Base-by-base conservation (phyloP, 2,329 filamentous ascomycete genomes). In the Leptographium procerum region DNA sequence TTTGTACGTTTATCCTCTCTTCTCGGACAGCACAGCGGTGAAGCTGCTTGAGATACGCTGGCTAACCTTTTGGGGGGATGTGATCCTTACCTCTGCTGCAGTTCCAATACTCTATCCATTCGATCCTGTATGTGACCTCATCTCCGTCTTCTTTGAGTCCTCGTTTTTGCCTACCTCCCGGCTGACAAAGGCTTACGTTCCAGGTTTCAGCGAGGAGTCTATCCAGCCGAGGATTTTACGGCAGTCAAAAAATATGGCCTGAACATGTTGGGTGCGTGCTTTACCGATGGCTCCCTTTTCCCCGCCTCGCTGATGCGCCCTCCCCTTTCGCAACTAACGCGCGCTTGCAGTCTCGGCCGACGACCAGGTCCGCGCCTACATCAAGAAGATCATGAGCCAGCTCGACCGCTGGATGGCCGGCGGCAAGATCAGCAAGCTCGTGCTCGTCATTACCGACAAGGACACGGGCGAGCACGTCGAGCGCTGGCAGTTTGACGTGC, bases 211-310 rank as follows among this genome's bases (percentile, higher is more conserved):
- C 83, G 85, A 68, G 85, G 84, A 60, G 84, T 88, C 64, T 88
- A 99, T 72, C 94, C 94, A 29, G 90, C 94, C 56, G 94, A 99
- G 69, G 94, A 99, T 76, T 99, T 99, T 70, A 89, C 88, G 65
- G 87, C 91, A 47, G 91, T 99, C 68, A 99, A 99, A 77, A 99
- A 99, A 76, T 99, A 99, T 86, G 94, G 94, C 67, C 83, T 99
- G 67, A 97, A 96, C 68, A 96, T 96, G 91, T 88, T 96, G 67
- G 83, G 84, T 88, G 26, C 2, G 61, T 34, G 3, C 52, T 29
- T 3, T 28, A n/a, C n/a, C n/a, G n/a, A n/a, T n/a, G n/a, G n/a
- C n/a, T n/a, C 45, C 33, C 26, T 22, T 3, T 34, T 22, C 33
- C 36, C 26, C n/a, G 26, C 19, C 31, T 31, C 24, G 5, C 43